phyloP scores from a whole-genome alignment of 2,329 filamentous ascomycete genomes.

The Hypoxylon sp. region DNA sequence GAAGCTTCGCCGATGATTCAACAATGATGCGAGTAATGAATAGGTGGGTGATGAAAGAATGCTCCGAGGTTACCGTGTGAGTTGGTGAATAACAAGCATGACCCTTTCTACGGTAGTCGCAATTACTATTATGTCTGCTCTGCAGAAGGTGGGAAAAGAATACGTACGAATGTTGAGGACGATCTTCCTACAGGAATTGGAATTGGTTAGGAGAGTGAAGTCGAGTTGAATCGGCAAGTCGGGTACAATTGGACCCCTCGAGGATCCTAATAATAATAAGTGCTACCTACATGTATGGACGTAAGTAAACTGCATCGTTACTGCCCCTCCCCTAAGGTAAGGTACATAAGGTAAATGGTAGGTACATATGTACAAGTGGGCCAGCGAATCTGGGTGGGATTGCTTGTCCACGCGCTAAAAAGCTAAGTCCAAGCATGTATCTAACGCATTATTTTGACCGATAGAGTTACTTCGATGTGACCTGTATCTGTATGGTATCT shows the following conservation, averaged over 20 bases:
- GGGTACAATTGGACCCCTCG: conserved; percentile 24
- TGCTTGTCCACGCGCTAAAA: conserved; percentile 19
- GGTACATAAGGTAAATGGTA: conserved; percentile 15
- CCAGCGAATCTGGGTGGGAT: conserved; percentile 16
- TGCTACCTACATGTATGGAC: not conserved
- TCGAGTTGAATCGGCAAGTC: conserved; percentile 32
- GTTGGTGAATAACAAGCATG: conserved; percentile 24
- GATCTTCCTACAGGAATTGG: conserved; percentile 11
- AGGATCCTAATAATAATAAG: conserved; percentile 42
- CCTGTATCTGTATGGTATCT: conserved; percentile 13
- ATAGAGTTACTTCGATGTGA: conserved; percentile 13
- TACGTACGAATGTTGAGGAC: conserved; percentile 23
- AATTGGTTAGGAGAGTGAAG: conserved; percentile 32
- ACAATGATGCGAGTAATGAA: conserved; percentile 22
- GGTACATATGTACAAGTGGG: conserved; percentile 18
- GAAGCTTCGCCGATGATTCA: conserved; percentile 25
- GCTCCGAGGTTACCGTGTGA: conserved; percentile 23
- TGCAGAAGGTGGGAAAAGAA: conserved; percentile 37
- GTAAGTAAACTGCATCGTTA: conserved; percentile 11
- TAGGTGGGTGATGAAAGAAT: conserved; percentile 37
- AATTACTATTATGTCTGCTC: conserved; percentile 41
- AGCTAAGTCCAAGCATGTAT: conserved; percentile 14
- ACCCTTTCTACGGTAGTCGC: conserved; percentile 18
- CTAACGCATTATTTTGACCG: conserved; percentile 7
- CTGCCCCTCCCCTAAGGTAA: conserved; percentile 30